Evolutionary conservation across 1,284 basidiomycete species (phyloP), one percentile per base, ranked within the genome.

Genomic region (Ganoderma sinense): DNA sequence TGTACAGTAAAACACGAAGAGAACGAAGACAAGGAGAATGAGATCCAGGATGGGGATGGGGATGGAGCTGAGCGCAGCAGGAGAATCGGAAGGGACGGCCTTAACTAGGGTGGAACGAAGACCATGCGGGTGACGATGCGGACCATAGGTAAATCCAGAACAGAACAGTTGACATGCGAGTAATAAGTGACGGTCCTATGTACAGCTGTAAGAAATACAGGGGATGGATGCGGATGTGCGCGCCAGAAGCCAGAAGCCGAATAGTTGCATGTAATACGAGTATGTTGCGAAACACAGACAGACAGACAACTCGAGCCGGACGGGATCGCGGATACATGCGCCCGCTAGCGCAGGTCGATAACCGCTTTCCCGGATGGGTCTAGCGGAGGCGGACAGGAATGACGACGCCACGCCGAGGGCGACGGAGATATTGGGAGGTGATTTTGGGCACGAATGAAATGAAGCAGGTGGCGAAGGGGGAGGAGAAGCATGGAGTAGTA

Each of bases 1-100:
- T 66, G 67, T 70, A 72, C 71, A 68, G 69, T 72, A 72, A 51
- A 29, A 40, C 8, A 39, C n/a, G 39, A 26, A 61, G 23, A 61
- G 39, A 40, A 59, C 31, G 20, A 33, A 39, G 36, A 3, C n/a
- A n/a, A n/a, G n/a, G 7, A 10, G 39, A 33, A 23, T 7, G 31
- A 33, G 6, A 40, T 39, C 14, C n/a, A 13, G 59, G 59, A 40
- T 3, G 36, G n/a, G n/a, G 58, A 36, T 59, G 20, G 29, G 14
- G 31, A 36, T 6, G 36, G 36, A 36, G 36, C 36, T 36, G 36
- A 6, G 10, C 7, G 36, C 36, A 6, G 10, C 36, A 36, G 36
- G 36, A 26, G 33, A 16, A 13, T 40, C 59, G n/a, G 39, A 39
- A 39, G 58, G 56, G 31, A 39, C n/a, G 58, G 18, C 58, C 18